Evolutionary conservation across 345 rosid species (phyloP), one percentile per base, ranked within the genome.

Genomic region (Syzygium aqueum): DNA sequence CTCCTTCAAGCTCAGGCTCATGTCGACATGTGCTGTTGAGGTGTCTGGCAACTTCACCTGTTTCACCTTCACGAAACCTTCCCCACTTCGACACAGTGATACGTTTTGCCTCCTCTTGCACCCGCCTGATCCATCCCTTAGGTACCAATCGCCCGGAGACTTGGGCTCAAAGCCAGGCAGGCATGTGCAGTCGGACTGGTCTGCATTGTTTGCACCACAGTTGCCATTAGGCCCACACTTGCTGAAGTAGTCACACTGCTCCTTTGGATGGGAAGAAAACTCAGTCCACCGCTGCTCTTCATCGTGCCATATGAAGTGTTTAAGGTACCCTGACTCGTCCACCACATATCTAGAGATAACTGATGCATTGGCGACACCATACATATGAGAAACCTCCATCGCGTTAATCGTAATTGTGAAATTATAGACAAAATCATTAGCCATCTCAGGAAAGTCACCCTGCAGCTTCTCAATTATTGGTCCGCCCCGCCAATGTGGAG

Each of bases 91-190:
- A 83, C 93, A 91, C 11, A 78, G 28, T 56, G 90, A 87, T 40
- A 49, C 67, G n/a, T 43, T 30, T 8, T 23, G 86, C 52, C 87
- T 92, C 90, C 93, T 92, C 46, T 27, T 86, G 87, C 96, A 96
- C 21, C 97, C 97, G 12, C 82, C 91, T 0, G 93, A 85, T 9
- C 89, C 91, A 11, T 94, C 93, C 78, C 94, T 88, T 78, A 93
- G 85, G 86, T 27, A 84, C 99, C 97, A 93, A 56, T 87, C 92
- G 11, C 57, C 59, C 0, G 90, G 89, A 6, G 67, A 90, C 59
- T 86, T 92, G 19, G 98, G 99, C 85, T 92, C 92, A 53, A 91
- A 95, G 9, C 98, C 98, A 0, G 95, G 97, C 19, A 94, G 63
- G 87, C 99, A 95, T 2, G 56, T 54, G 78, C 98, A 94, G 63